phyloP scores from a whole-genome alignment of 345 rosid genomes.

The Brassica rapa region DNA sequence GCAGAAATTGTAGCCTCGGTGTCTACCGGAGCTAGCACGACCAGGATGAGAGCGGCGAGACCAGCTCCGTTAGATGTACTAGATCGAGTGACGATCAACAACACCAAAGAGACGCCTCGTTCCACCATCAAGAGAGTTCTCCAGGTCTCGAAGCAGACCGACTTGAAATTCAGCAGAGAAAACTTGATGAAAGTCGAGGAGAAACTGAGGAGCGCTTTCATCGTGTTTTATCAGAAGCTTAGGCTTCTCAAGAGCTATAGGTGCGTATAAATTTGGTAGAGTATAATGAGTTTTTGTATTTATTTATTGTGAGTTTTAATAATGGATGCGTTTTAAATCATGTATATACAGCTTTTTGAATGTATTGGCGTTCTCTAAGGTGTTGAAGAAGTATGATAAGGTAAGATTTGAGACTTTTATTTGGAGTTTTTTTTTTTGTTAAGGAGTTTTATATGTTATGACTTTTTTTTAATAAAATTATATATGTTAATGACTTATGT shows the following conservation, averaged over 20 bases:
- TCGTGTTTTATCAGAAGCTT: constrained; percentile 67
- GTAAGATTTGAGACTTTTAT: constrained; percentile 40
- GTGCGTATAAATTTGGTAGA: too few relatives aligned
- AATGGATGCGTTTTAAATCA: too few relatives aligned
- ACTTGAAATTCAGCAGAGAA: constrained; percentile 53
- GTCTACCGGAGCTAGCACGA: neutral
- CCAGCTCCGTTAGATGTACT: constrained; percentile 60
- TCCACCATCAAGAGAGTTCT: constrained; percentile 64
- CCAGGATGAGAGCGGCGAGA: constrained; percentile 22
- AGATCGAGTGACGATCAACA: constrained; percentile 49
- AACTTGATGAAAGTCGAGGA: constrained; percentile 58
- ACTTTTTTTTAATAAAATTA: too few relatives aligned
- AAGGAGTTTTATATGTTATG: neutral
- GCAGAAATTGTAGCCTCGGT: constrained; percentile 5
- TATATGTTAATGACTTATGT: too few relatives aligned
- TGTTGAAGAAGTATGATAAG: constrained; percentile 91
- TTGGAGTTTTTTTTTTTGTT: neutral
- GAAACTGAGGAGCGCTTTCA: constrained; percentile 53
- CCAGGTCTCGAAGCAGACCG: constrained; percentile 38
- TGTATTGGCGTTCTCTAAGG: constrained; percentile 73
- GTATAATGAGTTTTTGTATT: too few relatives aligned
- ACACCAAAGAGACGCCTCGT: constrained; percentile 58
- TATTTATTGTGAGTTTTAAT: too few relatives aligned
- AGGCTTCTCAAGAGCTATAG: constrained; percentile 69
- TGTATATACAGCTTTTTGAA: constrained; percentile 59